Conservation (phyloP, 495 filamentous ascomycete genomes). For the Neurospora tetrasperma region DNA sequence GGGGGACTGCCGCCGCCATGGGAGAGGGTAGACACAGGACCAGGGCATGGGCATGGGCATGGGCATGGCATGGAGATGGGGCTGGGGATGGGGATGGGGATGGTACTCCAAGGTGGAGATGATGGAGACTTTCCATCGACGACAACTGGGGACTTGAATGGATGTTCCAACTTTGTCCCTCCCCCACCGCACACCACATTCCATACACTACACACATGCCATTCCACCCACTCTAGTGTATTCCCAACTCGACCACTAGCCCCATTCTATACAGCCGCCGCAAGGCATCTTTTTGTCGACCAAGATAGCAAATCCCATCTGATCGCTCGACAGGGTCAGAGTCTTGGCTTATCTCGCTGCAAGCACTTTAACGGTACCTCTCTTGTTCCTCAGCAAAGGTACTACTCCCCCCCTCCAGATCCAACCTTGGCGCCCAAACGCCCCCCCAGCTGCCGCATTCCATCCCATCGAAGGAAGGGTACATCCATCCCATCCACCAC, state of each 20-base stretch:
- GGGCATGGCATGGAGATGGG: not conserved
- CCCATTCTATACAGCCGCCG: not conserved
- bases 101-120: not conserved
- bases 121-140: not conserved
- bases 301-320: not conserved
- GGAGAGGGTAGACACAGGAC: not conserved
- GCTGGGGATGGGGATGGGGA: not conserved
- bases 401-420: not conserved
- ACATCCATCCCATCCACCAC: not conserved
- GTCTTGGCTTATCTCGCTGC: not conserved
- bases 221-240: not conserved
- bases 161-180: not conserved
- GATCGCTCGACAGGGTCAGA: not conserved
- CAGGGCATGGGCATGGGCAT: not conserved
- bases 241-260: not conserved
- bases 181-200: too few species aligned
- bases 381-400: not conserved
- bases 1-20: not conserved
- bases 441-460: not conserved
- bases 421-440: not conserved
- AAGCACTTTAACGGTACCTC: not conserved
- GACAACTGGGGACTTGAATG: not conserved
- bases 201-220: not conserved
- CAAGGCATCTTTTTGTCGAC: not conserved
- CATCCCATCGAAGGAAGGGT: not conserved